Evolutionary conservation across 108 stramenopile genomes (phyloP), one percentile per base, ranked within the genome.

Genomic region (Mediolabrus comicus): DNA sequence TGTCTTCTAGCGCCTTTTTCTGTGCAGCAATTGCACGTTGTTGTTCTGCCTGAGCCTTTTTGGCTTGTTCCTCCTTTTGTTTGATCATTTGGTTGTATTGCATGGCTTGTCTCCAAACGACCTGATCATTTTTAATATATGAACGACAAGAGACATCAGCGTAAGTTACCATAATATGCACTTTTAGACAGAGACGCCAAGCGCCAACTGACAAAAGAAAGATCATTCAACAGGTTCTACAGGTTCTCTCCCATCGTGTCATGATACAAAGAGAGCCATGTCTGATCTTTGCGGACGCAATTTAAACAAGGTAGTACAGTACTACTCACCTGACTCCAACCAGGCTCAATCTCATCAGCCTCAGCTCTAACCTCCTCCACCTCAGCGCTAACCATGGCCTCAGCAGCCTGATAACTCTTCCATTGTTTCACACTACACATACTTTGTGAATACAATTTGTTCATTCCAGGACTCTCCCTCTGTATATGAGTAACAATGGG

Each of bases 361-460:
- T 96, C 95, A 0, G 86, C 85, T 74, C 91, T 79, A 25, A 96
- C 95, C 71, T 96, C 92, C 59, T 96, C 95, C 17, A 96, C 92
- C 79, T 96, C 95, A 3, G 84, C 67, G 26, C 86, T 86, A 10
- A 96, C 91, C 85, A 96, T 71, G 24, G 78, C 74, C 72, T 96
- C 95, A 13, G 92, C 92, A 17, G 82, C 83, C 67, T 96, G 95
- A 64, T 87, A 96, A 10, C 87, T 60, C 36, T 87, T 81, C 95
- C 95, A 96, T 71, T 96, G 95, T 27, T 83, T 87, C 24, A 92
- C 92, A 25, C 87, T 89, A 72, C 95, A 96, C 95, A 96, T 96
- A 63, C 87, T 88, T 66, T 96, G 88, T 12, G 88, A 70, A 64
- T 96, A 92, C 31, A 96, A 68, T 68, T 91, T 92, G 70, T 93